A percentile compares a stretch with the other conserved stretches of the same genome.
Conservation (phyloP, 805 yeast genomes). For the Saturnispora ahearnii region DNA sequence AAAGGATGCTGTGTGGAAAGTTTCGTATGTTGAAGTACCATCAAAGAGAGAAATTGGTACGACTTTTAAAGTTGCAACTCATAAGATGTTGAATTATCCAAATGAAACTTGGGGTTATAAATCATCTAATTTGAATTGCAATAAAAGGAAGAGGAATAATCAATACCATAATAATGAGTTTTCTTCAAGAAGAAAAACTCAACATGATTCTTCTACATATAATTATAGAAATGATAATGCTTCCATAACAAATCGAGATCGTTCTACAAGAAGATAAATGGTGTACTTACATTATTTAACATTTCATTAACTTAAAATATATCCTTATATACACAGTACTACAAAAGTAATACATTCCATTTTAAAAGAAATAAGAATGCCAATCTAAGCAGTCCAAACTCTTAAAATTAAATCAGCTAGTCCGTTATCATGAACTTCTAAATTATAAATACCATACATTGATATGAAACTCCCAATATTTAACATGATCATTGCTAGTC, state of each 20-base stretch:
- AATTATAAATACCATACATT: conserved; percentile 70
- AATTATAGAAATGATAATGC: not conserved
- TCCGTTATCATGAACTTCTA: conserved; percentile 78
- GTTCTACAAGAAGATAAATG: not conserved
- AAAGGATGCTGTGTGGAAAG: conserved; percentile 36
- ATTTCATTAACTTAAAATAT: not conserved
- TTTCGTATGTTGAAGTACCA: conserved; percentile 29
- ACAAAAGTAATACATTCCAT: too few relatives aligned
- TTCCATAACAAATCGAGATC: not conserved
- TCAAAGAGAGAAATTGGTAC: conserved; percentile 25
- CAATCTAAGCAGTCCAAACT: conserved; percentile 46
- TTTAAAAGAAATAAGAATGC: not conserved
- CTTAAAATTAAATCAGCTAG: conserved; percentile 52
- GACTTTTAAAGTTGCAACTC: conserved; percentile 24
- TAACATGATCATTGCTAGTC: conserved; percentile 57
- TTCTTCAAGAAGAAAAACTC: not conserved
- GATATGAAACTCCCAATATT: conserved; percentile 63
- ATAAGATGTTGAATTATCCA: conserved; percentile 28
- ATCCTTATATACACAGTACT: not conserved
- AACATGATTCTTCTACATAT: not conserved
- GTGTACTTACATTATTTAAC: not conserved
- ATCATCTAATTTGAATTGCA: conserved; percentile 13
- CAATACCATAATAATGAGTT: not conserved
- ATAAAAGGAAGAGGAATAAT: not conserved
- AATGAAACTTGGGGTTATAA: conserved; percentile 28